A percentile compares a stretch with the other conserved stretches of the same genome.
phyloP scores from a whole-genome alignment of 768 basidiomycete genomes.

The Tremella mesenterica region DNA sequence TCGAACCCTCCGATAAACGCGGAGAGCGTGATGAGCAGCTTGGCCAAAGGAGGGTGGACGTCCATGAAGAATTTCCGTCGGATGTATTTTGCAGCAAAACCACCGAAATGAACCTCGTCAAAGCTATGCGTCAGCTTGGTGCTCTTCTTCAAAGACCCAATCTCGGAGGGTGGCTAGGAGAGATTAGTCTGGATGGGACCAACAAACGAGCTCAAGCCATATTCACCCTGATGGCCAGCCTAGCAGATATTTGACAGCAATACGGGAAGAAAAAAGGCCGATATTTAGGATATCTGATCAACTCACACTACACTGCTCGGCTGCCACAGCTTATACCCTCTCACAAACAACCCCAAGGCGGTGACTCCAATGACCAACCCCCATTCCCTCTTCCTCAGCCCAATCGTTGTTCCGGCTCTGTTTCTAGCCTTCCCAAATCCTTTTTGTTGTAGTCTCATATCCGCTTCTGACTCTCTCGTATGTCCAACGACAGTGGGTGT shows the following conservation, averaged over 20 bases:
- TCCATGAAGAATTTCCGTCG: conserved; percentile 66
- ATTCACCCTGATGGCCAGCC: too few species aligned
- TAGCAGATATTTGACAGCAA: too few species aligned
- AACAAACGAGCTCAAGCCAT: not conserved
- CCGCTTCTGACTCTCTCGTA: conserved; percentile 24
- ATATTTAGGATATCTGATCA: not conserved
- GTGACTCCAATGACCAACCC: conserved; percentile 15
- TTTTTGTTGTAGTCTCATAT: conserved; percentile 16
- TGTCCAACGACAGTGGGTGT: not conserved
- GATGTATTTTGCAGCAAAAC: conserved; percentile 90
- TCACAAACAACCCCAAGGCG: conserved; percentile 66
- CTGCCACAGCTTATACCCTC: conserved; percentile 72
- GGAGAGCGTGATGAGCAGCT: conserved; percentile 84
- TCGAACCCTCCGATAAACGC: conserved; percentile 80
- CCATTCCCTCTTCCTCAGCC: conserved; percentile 30
- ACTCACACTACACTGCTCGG: conserved; percentile 89
- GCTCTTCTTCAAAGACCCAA: too few species aligned
- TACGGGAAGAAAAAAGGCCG: not conserved
- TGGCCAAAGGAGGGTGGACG: conserved; percentile 94
- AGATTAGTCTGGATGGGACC: not conserved
- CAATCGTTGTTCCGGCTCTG: conserved; percentile 3
- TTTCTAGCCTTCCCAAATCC: conserved; percentile 19
- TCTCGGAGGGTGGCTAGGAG: not conserved
- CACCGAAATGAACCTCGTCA: conserved; percentile 97
- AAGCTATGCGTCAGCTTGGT: conserved; percentile 53